Evolutionary conservation across 148 eudicot genomes (phyloP), one percentile per base, ranked within the genome.

Genomic region (Cornus kousa): DNA sequence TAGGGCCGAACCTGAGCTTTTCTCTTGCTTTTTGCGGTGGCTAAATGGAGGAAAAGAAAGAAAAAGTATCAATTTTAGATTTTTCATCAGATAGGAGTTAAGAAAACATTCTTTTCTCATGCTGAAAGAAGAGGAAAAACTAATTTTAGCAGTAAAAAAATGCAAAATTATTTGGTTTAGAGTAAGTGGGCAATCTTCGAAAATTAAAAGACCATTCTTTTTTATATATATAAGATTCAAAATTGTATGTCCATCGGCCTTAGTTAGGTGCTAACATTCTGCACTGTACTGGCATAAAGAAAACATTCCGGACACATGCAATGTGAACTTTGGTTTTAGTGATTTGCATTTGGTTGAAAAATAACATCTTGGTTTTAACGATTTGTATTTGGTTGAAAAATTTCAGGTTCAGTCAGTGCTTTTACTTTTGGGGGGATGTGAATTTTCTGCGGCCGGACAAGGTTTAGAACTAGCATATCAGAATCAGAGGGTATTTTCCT

Each of bases 361-460:
- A 0, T 59, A 28, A 48, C 66, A 17, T 24, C 10, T 31, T 71
- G 22, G 5, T 74, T n/a, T 72, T 55, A 1, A 22, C 50, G 62
- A 55, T 64, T 64, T 64, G n/a, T 62, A 5, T 71, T 72, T 75
- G 68, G 16, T 43, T 53, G 24, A 28, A 14, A 53, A 9, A 0
- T 59, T 70, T 23, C 73, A 92, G 97, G 97, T 92, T 79, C 92
- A 93, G 82, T 81, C 88, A 16, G 94, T 89, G 71, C 81, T 93
- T 31, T 76, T 93, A 77, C 84, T 89, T 66, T 83, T 91, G 85
- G 92, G 84, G 24, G 89, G 84, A 65, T 80, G 78, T 80, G 90
- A 87, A 65, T 74, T 87, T 68, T 76, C 91, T 81, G 79, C 91
- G 1, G 82, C 78, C 19, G 67, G 86, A 60, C 91, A 84, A 75